A percentile compares a stretch with the other conserved stretches of the same genome.
Conservation (phyloP, 192 early-diverging fungal species). For the Physocladia obscura region DNA sequence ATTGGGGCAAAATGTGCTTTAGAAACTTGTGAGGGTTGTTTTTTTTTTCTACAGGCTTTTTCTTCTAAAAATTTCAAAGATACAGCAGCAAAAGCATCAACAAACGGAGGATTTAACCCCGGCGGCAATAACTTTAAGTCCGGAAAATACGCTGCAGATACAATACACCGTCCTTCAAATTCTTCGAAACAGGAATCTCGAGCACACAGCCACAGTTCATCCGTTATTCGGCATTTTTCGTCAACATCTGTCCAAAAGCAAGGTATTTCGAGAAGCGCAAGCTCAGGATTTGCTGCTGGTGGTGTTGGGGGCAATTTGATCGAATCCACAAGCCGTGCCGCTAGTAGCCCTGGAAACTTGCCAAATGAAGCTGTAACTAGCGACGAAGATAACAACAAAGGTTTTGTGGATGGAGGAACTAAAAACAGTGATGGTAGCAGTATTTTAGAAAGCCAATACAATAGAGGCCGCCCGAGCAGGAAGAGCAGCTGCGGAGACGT, state of each 20-base stretch:
- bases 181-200: no score
- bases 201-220: no score
- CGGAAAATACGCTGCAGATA: no score
- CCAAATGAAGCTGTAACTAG: not conserved
- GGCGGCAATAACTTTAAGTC: no score
- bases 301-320: no score
- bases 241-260: not conserved
- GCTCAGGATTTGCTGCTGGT: not conserved
- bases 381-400: not conserved
- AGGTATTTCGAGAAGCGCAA: not conserved
- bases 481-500: conserved; percentile 6
- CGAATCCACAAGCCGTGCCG: not conserved
- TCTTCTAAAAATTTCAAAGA: no score
- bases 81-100: no score
- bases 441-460: not conserved
- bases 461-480: not conserved
- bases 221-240: no score
- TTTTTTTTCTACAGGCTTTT: no score
- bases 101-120: no score
- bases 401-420: not conserved
- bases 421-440: not conserved
- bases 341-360: not conserved
- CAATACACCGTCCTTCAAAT: no score
- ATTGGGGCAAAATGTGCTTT: not conserved
- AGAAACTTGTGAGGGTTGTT: not conserved